These are phyloP conservation scores for Fraxinus baroniana DNA, from an alignment of 305 asterid genomes.

Conservation along the genomic window DNA sequence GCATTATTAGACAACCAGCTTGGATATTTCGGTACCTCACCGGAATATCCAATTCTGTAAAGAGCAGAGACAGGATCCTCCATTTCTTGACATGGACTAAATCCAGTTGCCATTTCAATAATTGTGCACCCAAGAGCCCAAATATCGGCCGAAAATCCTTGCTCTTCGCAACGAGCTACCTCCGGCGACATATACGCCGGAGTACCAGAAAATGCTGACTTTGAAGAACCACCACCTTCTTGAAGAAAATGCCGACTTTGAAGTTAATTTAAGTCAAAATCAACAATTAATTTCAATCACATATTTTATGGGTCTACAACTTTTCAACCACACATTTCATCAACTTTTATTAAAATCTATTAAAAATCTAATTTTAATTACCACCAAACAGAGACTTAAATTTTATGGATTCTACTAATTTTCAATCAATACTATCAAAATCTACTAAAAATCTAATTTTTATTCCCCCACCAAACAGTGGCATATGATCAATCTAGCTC, in stretches of 20 bases:
- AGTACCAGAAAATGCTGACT: conserved; percentile 51
- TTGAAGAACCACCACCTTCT: neutral
- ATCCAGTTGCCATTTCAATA: conserved; percentile 79
- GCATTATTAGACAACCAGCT: conserved; percentile 45
- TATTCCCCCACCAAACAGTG: neutral
- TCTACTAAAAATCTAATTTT: too few relatives aligned
- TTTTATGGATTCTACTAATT: too few relatives aligned
- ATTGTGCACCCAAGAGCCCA: conserved; percentile 81
- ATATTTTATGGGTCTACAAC: too few relatives aligned
- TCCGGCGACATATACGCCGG: conserved; percentile 93
- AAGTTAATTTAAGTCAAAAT: too few relatives aligned
- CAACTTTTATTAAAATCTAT: too few relatives aligned
- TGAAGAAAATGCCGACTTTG: too few relatives aligned
- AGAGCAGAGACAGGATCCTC: conserved; percentile 65
- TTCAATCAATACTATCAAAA: too few relatives aligned
- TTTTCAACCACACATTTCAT: too few relatives aligned
- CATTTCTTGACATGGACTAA: conserved; percentile 65
- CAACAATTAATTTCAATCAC: too few relatives aligned
- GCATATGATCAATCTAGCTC: neutral
- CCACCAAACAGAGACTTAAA: too few relatives aligned
- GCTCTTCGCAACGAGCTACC: conserved; percentile 78
- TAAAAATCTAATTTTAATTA: too few relatives aligned
- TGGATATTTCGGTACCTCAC: conserved; percentile 55
- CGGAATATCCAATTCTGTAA: conserved; percentile 58
- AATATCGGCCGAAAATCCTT: conserved; percentile 59